Percentiles rank a stretch among this genome's conserved stretches.
Conservation (phyloP, 2,329 filamentous ascomycete genomes). For the Trichoderma lentiforme region DNA sequence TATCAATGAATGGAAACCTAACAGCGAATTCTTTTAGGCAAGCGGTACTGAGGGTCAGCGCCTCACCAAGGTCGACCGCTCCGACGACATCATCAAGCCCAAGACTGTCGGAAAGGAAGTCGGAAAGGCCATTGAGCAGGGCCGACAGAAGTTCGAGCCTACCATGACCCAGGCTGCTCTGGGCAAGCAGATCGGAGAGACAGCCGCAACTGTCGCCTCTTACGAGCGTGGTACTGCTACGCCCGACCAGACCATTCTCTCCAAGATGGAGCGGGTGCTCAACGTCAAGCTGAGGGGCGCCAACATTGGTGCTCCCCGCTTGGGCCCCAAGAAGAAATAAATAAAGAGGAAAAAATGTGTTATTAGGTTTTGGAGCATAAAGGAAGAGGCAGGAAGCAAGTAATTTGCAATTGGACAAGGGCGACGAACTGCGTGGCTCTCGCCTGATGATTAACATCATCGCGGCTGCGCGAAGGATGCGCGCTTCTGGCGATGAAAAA, state of each 20-base stretch:
- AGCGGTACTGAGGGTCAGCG: conserved; percentile 73
- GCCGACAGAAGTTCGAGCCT: conserved; percentile 77
- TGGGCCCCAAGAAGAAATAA: conserved; percentile 60
- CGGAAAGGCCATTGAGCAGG: conserved; percentile 75
- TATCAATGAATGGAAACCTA: conserved; percentile 13
- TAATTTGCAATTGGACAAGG: neutral
- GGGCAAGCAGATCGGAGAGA: conserved; percentile 87
- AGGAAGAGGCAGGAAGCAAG: neutral
- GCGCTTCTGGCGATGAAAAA: neutral
- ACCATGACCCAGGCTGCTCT: conserved; percentile 93
- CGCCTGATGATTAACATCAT: neutral
- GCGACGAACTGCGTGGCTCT: neutral
- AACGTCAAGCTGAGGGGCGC: conserved; percentile 81
- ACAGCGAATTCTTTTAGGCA: conserved; percentile 25
- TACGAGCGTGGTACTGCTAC: conserved; percentile 77
- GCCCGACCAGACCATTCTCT: conserved; percentile 81
- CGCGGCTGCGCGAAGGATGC: neutral
- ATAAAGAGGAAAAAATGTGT: neutral
- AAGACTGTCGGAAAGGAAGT: conserved; percentile 83
- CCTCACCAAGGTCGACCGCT: conserved; percentile 95
- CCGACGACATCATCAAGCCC: conserved; percentile 95
- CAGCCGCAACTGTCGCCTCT: conserved; percentile 72
- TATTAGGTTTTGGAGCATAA: neutral
- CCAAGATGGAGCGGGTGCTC: conserved; percentile 75
- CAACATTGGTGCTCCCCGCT: conserved; percentile 18